Evolutionary conservation across 768 basidiomycete species (phyloP).

Genomic region (Termitomyces sp.): DNA sequence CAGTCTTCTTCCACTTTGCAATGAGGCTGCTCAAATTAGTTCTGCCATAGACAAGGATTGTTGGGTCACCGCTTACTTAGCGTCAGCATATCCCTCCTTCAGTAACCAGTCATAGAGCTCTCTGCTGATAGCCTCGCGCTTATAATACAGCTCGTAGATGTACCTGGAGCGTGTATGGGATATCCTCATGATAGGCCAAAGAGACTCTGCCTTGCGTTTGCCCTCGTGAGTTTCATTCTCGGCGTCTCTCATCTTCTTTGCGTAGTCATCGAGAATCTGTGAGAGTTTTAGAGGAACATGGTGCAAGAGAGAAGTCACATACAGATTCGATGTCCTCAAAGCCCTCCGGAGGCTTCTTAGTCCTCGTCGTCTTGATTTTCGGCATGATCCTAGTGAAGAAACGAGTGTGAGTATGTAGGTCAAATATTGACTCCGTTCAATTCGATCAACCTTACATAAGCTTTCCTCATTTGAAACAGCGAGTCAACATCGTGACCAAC

Average conservation of each 20-base stretch:
- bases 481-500: constrained; percentile 3
- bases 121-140: constrained; percentile 90
- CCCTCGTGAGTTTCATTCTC: constrained; percentile 99
- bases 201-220: constrained; percentile 88
- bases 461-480: constrained; percentile 11
- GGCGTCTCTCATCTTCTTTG: constrained; percentile 98
- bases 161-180: constrained; percentile 95
- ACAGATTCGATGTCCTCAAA: constrained; percentile 91
- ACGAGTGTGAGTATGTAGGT: not conserved
- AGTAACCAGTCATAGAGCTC: constrained; percentile 97
- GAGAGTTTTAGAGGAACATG: constrained; percentile 3
- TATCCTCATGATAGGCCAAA: constrained; percentile 99
- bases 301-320: constrained; percentile 18
- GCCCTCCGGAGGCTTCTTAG: constrained; percentile 93
- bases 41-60: not conserved
- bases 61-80: constrained; percentile 64
- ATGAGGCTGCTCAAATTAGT: constrained; percentile 59
- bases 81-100: constrained; percentile 96
- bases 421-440: not conserved
- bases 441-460: constrained; percentile 16
- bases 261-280: constrained; percentile 96
- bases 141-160: constrained; percentile 98
- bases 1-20: constrained; percentile 99
- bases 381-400: constrained; percentile 59
- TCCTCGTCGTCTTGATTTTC: constrained; percentile 88